Evolutionary conservation across 441 rosid genomes (phyloP).

Genomic region (Erysimum pusillum): DNA sequence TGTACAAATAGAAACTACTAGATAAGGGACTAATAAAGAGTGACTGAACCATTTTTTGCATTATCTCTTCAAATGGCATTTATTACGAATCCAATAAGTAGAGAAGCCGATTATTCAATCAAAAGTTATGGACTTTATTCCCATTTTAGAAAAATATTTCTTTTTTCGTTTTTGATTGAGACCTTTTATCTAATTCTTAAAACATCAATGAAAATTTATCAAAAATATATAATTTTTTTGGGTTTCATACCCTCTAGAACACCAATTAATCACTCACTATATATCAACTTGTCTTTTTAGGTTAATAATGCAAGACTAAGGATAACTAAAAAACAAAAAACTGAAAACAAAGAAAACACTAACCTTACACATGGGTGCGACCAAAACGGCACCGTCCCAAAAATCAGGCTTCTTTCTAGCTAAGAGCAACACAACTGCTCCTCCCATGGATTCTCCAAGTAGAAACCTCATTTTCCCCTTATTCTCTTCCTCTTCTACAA

Average conservation of each 20-base stretch:
- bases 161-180: background rate
- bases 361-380: slow-evolving; percentile 98
- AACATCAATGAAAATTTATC: background rate
- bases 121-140: background rate
- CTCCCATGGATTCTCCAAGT: slow-evolving; percentile 98
- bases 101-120: background rate
- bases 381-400: slow-evolving; percentile 91
- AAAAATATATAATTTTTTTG: background rate
- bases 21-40: background rate
- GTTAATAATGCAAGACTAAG: background rate
- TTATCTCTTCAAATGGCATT: background rate
- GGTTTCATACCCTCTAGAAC: background rate
- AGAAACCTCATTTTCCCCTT: slow-evolving; percentile 74
- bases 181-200: background rate
- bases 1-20: background rate
- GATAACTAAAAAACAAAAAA: background rate
- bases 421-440: slow-evolving; percentile 73
- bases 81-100: background rate
- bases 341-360: slow-evolving; percentile 8
- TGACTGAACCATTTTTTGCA: background rate
- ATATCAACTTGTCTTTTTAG: background rate
- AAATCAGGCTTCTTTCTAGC: slow-evolving; percentile 71
- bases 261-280: background rate
- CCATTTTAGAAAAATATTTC: background rate
- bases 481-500: slow-evolving; percentile 66